Base-by-base conservation (phyloP, 2,329 filamentous ascomycete species). In the Trichoderma harzianum region DNA sequence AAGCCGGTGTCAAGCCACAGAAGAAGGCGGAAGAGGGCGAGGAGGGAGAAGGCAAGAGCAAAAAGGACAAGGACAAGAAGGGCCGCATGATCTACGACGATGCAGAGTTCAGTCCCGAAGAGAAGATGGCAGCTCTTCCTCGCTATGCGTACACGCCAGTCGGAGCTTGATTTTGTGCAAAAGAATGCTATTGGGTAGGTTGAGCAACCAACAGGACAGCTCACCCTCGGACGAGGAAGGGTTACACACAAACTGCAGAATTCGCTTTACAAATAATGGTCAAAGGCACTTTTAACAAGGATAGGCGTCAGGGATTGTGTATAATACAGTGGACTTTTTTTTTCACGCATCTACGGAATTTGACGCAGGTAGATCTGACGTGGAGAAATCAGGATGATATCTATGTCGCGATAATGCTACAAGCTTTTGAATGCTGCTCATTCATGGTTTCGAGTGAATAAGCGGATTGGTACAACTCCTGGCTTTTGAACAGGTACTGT, bases 11-110 rank as follows among this genome's bases (percentile, higher is more conserved):
- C 76, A 86, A 84, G 76, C 83, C 85, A 70, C 77, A 79, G 18
- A 77, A 81, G 8, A 78, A 82, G 53, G 79, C 81, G 3, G 79
- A 81, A 24, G 82, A 83, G 39, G 70, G 70, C 24, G 85, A 84
- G 69, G 79, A 82, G 5, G 84, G 82, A 65, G 90, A 92, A 79
- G 92, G 90, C 83, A 89, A 89, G 78, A 82, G 82, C 68, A 91
- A 92, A 86, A 92, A 92, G 80, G 86, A 89, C 73, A 92, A 91
- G 81, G 88, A 89, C 76, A 88, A 90, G 79, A 91, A 90, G 78
- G 85, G 86, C 71, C 88, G 89, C 79, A 91, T 97, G 88, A 86
- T 97, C 34, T 97, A 96, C 83, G 90, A 90, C 74, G 93, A 97
- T 79, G 90, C 92, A 66, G 91, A 92, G 72, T 84, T 90, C 78